Percentiles rank a stretch among this genome's conserved stretches.
Conservation (phyloP, 352 stramenopile genomes). For the Pythium angustatum region DNA sequence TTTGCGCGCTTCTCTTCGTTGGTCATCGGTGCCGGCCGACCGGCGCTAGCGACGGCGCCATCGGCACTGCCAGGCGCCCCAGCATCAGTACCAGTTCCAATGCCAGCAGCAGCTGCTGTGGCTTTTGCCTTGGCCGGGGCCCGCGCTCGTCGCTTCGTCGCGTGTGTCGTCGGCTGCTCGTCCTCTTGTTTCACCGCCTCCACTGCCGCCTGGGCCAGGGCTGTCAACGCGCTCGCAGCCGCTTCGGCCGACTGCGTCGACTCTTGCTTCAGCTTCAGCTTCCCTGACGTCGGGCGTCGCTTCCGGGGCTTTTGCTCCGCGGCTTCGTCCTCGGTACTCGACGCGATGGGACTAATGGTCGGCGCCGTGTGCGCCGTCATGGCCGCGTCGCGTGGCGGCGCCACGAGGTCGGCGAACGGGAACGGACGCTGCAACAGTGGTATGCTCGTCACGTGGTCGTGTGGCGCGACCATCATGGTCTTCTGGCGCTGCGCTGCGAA, state of each 20-base stretch:
- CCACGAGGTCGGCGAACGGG: conserved; percentile 3
- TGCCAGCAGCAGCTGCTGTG: background rate
- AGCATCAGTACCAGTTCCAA: background rate
- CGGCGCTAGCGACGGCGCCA: no score
- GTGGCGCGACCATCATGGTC: no score
- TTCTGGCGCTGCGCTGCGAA: conserved; percentile 33
- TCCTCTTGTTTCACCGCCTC: background rate
- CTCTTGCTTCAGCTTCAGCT: no score
- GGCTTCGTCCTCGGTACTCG: background rate
- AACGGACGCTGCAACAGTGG: conserved; percentile 6
- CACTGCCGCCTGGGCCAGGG: conserved; percentile 12
- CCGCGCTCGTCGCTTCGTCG: background rate
- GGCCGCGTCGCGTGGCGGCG: conserved; percentile 8
- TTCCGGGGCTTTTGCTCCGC: background rate
- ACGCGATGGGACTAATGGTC: background rate
- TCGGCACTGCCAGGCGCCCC: no score
- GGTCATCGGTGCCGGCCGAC: conserved; percentile 28
- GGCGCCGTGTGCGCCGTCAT: background rate
- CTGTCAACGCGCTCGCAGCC: background rate
- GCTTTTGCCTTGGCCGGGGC: background rate
- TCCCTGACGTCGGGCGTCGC: background rate
- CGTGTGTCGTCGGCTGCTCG: background rate
- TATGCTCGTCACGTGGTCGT: no score
- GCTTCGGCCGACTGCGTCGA: background rate
- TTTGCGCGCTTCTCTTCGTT: conserved; percentile 68